phyloP scores from a whole-genome alignment of 1,139 yeast species.

The Debaryomyces fabryi region DNA sequence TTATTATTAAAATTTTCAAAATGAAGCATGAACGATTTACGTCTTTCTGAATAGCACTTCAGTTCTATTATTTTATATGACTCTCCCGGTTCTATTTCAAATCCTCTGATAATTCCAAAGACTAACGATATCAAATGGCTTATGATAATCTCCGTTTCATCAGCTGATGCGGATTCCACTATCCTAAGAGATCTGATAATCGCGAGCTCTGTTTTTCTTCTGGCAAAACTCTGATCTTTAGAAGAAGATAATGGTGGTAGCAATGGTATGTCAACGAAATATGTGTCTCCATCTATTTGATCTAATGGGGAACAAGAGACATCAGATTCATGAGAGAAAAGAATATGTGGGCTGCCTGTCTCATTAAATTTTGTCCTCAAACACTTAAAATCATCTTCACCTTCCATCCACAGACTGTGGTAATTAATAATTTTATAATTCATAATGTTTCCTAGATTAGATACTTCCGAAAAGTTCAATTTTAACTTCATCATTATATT shows the following conservation, averaged over 20 bases:
- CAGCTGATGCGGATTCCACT: constrained; percentile 3
- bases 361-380: background rate
- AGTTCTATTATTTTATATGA: constrained; percentile 12
- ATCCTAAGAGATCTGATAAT: constrained; percentile 24
- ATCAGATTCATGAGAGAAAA: constrained; percentile 1
- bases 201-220: constrained; percentile 35
- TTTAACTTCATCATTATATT: constrained; percentile 20
- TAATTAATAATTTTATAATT: constrained; percentile 16
- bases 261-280: constrained; percentile 25
- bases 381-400: constrained; percentile 1
- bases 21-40: constrained; percentile 5
- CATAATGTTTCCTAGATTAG: background rate
- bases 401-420: constrained; percentile 17
- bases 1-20: constrained; percentile 8
- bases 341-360: background rate
- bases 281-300: constrained; percentile 7
- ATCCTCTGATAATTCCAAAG: constrained; percentile 10
- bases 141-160: constrained; percentile 10
- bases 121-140: constrained; percentile 15
- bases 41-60: constrained; percentile 8
- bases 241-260: constrained; percentile 32
- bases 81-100: constrained; percentile 1
- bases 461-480: constrained; percentile 10
- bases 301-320: constrained; percentile 2
- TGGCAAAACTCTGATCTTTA: constrained; percentile 32